Base-by-base conservation (phyloP, 768 basidiomycete genomes). In the Ephemerocybe angulata region DNA sequence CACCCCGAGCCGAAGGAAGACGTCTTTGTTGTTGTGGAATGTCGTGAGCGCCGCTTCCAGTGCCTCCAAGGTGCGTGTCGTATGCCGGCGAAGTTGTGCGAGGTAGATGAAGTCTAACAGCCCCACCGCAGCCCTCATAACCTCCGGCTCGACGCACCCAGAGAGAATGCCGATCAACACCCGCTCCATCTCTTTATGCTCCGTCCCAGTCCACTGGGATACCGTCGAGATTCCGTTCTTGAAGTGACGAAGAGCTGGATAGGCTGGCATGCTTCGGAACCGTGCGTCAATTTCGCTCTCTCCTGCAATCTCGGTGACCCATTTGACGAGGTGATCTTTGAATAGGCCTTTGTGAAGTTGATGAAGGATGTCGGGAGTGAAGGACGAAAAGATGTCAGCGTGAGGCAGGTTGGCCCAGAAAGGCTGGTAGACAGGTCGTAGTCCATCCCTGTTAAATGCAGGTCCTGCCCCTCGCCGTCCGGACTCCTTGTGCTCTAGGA, bases 171-270 rank as follows among this genome's bases (percentile, higher is more conserved):
- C 66, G 2, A 72, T 21, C 50, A 75, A 72, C 3, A 72, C 64
- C 30, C 66, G 66, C 52, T 72, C 63, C 67, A 76, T 72, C 0
- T 66, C 61, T 47, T 76, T 74, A 52, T 72, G 65, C 59, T 81
- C 76, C 0, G 60, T 67, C 1, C 77, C 78, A 0, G 76, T 77
- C 73, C 72, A 75, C 52, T 79, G 76, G 7, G 71, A 65, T 0
- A 74, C 60, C 0, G 57, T 29, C 0, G 70, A 74, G 19, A 81
- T 76, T 0, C 78, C 77, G 7, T 71, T 72, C 29, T 66, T 67
- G 66, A 81, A 79, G 44, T 75, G 70, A 0, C 72, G 70, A 1
- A 78, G 59, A 0, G 46, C 52, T 1, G 59, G 58, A 53, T 61
- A 21, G 15, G 11, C 15, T 12, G 49, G 27, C 28, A 50, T 30